These are phyloP conservation scores for Carallia brachiata DNA, from an alignment of 345 rosid species.

Conservation along the genomic window DNA sequence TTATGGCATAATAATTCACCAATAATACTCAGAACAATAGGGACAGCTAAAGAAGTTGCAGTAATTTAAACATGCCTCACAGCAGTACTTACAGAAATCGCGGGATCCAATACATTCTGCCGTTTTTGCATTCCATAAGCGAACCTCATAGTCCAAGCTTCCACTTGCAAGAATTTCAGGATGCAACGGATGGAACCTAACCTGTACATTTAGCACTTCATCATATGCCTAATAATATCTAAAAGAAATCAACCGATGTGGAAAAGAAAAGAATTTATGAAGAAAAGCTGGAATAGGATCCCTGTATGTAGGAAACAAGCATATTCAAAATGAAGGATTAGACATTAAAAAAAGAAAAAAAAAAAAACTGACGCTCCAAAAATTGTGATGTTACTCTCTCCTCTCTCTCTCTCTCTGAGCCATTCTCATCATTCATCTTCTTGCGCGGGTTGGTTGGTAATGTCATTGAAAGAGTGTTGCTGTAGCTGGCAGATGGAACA, in stretches of 20 bases:
- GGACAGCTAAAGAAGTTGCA: neutral
- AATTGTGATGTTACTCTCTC: too few species aligned
- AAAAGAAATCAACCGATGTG: neutral
- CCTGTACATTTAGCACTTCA: conserved; percentile 39
- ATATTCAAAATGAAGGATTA: neutral
- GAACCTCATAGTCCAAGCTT: conserved; percentile 77
- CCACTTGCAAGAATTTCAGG: conserved; percentile 73
- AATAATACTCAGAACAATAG: neutral
- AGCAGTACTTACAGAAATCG: conserved; percentile 50
- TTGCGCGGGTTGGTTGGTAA: too few species aligned
- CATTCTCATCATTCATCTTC: too few species aligned
- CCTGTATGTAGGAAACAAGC: neutral
- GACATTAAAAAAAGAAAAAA: neutral
- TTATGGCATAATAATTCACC: neutral
- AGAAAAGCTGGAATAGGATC: neutral
- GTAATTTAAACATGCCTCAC: conserved; percentile 11
- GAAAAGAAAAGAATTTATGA: neutral
- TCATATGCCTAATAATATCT: neutral
- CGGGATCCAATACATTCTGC: conserved; percentile 68
- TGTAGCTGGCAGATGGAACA: too few species aligned
- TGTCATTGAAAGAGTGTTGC: too few species aligned
- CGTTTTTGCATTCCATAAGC: conserved; percentile 70
- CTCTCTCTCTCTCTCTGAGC: too few species aligned
- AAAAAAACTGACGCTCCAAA: neutral
- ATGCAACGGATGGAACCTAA: conserved; percentile 66